Evolutionary conservation across 192 early-diverging fungal species (phyloP), one percentile per base, ranked within the genome.

Genomic region (Coemansia guatemalensis): DNA sequence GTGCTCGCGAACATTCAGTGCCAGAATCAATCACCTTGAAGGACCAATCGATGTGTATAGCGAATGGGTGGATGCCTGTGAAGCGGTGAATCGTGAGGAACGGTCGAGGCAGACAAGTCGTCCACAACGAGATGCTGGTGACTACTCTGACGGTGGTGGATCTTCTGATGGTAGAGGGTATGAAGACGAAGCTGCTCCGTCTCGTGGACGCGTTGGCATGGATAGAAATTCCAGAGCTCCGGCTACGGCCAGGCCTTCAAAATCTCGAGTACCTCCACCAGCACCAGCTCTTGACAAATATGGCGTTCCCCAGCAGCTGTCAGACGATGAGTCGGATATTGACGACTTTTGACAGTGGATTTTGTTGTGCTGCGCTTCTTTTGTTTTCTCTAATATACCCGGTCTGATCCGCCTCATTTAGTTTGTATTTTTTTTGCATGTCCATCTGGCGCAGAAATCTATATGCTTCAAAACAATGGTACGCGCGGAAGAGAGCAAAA

Each of bases 31-130:
- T 64, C 58, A 64, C 41, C 75, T 97, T 9, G 84, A 84, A 56
- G 89, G 90, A 44, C 84, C 92, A 6, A 86, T 95, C 14, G 95
- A 97, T 73, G 91, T 97, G 9, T 97, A 97, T 59, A 84, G 84
- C 26, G 91, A 88, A 32, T 97, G 94, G 94, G 83, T 97, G 26
- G 95, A 97, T 77, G 86, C 89, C 1, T 88, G 86, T 62, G 91
- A 93, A 55, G 81, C 86, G 41, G 84, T 83, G 32, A 54, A 62
- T 33, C 60, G 50, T 8, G 32, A 23, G 17, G 30, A 27, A 21
- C 35, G 35, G 35, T 39, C 35, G 35, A 39, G 35, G 9, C 35
- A 11, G 35, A 39, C 35, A 11, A 11, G 9, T 8, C 35, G 8
- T 39, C 2, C 35, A 12, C 35, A 47, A 14, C 26, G 29, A 12